Evolutionary conservation across 1,284 basidiomycete genomes (phyloP).

Genomic region (Meripilus lineatus): DNA sequence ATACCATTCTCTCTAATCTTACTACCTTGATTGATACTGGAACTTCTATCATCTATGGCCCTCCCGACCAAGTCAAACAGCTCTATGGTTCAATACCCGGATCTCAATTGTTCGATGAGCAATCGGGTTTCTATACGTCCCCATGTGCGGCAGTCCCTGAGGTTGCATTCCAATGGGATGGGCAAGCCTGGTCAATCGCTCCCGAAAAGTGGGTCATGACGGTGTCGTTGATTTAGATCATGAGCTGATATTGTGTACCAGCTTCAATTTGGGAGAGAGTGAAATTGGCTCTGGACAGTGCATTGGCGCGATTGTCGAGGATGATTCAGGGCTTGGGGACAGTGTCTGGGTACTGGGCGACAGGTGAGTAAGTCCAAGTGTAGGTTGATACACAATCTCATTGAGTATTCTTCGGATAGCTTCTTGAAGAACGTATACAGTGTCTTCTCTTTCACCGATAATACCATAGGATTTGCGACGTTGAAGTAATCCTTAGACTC

Average conservation of each 20-base stretch:
- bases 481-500: too few relatives aligned
- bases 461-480: background rate
- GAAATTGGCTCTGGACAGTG: constrained; percentile 10
- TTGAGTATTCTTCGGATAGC: too few relatives aligned
- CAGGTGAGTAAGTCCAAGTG: too few relatives aligned
- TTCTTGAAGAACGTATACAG: constrained; percentile 5
- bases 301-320: constrained; percentile 18
- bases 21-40: constrained; percentile 32
- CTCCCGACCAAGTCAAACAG: constrained; percentile 31
- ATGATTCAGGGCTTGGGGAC: constrained; percentile 3
- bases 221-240: too few relatives aligned
- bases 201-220: too few relatives aligned
- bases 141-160: constrained; percentile 18
- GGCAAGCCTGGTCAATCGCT: constrained; percentile 11
- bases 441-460: background rate
- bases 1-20: background rate
- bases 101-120: constrained; percentile 18
- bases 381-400: too few relatives aligned
- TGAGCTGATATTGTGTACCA: too few relatives aligned
- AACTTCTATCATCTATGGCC: constrained; percentile 44
- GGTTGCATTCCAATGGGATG: constrained; percentile 18
- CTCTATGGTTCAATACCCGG: constrained; percentile 37
- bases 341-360: constrained; percentile 22
- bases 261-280: constrained; percentile 5
- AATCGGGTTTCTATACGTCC: constrained; percentile 21